Evolutionary conservation across 139 green algal species (phyloP).

Genomic region (Chlorella sp.): DNA sequence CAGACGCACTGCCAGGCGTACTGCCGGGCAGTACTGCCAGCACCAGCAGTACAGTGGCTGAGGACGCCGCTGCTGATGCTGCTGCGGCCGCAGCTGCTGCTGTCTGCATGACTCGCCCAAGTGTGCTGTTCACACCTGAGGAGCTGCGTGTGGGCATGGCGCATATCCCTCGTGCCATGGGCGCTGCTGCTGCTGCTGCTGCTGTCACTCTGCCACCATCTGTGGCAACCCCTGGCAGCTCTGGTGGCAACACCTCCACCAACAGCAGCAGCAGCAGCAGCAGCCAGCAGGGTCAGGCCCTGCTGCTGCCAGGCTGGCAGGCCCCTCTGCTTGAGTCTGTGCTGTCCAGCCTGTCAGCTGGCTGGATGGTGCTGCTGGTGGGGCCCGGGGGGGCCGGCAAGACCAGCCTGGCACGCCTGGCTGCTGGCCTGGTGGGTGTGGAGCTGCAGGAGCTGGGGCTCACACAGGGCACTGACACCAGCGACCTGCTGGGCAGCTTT

Average conservation of each 20-base stretch:
- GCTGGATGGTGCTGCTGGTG: slow-evolving; percentile 78
- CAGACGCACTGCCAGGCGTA: too few species aligned
- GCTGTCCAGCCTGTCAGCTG: slow-evolving; percentile 21
- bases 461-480: slow-evolving; percentile 83
- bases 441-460: slow-evolving; percentile 78
- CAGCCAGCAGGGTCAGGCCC: background rate
- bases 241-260: background rate
- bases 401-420: slow-evolving; percentile 53
- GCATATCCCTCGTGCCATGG: background rate
- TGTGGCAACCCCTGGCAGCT: background rate
- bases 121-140: background rate
- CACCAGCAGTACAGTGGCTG: too few species aligned
- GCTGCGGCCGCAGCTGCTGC: background rate
- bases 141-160: background rate
- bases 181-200: too few species aligned
- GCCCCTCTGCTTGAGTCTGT: slow-evolving; percentile 64
- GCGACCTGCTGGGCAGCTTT: slow-evolving; percentile 88
- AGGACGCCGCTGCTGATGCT: background rate
- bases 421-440: slow-evolving; percentile 49
- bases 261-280: background rate
- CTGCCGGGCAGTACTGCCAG: too few species aligned
- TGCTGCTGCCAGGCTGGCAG: slow-evolving; percentile 58
- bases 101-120: too few species aligned
- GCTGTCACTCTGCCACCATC: too few species aligned
- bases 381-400: slow-evolving; percentile 37